Evolutionary conservation across 768 basidiomycete genomes (phyloP), one percentile per base, ranked within the genome.

Genomic region (Mycena maculata): DNA sequence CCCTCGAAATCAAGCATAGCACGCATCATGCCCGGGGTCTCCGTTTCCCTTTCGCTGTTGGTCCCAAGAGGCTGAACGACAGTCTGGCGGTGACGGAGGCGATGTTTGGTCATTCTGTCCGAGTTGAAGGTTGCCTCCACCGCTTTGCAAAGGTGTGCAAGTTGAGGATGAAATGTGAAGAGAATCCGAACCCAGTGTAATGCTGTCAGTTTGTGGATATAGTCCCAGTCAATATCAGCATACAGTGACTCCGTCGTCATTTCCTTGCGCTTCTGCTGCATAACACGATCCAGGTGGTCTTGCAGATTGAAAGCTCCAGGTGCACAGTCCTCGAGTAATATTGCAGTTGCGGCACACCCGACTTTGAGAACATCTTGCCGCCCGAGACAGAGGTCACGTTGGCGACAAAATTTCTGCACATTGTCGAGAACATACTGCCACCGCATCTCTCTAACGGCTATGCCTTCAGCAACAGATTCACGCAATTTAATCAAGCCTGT

Each of bases 181-280:
- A 78, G 73, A 12, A 70, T 55, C 7, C 61, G 65, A 3, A 73
- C 63, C 69, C 70, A 76, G 31, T 76, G 72, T 5, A 77, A 66
- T 2, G 68, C 44, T 12, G 67, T 65, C 0, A 75, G 49, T 4
- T 27, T 38, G 33, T 73, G 63, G 27, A 58, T 31, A 47, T 72
- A 72, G 10, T 25, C 25, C 48, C 49, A 60, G 48, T 76, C 73
- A 22, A 76, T 70, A 22, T 59, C 53, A 6, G 38, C 31, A n/a
- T 64, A 30, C 2, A 77, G 60, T 6, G 60, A 33, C 1, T 68
- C 33, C 12, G 69, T 67, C 1, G 72, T 72, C 28, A 78, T 22
- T 1, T 50, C 36, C 2, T 16, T 33, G 5, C 76, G 63, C 31
- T 70, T 47, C 45, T 67, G 70, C 25, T 70, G 56, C n/a, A 47